Base-by-base conservation (phyloP, 306 rosid genomes). In the Delonix regia region DNA sequence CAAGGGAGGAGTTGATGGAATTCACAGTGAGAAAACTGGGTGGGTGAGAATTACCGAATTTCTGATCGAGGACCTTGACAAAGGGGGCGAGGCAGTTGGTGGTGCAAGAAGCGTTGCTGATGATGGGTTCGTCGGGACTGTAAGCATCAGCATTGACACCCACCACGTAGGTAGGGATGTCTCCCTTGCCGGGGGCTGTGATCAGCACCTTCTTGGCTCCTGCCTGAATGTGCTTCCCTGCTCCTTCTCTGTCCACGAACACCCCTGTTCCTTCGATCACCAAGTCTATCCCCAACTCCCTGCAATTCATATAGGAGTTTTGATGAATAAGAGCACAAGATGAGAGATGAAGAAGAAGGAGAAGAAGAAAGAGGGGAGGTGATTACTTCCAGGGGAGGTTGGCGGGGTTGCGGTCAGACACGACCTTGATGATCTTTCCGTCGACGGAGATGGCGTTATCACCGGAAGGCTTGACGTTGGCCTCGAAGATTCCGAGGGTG, bases 1-100 rank as follows among this genome's bases (percentile, higher is more conserved):
- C 55, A 49, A 15, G 21, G 21, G 56, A 15, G 21, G 21, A 24
- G 56, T 6, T n/a, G 56, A 51, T 51, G 22, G 7, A 9, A 42
- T 42, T 9, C 13, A n/a, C n/a, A n/a, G n/a, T n/a, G n/a, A n/a
- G n/a, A n/a, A n/a, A n/a, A n/a, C n/a, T n/a, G n/a, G n/a, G n/a
- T n/a, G n/a, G n/a, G 8, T 11, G 16, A 11, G 41, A 42, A 73
- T 88, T 88, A 90, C 95, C 96, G 28, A 92, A 92, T 84, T 95
- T 95, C 89, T 92, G 91, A 73, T 95, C 98, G 3, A 95, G 95
- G 74, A 95, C 99, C 87, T 95, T 95, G 85, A 95, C 99, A 55
- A 95, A 95, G 53, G 99, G 99, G 78, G 99, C 99, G 67, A 95
- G 99, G 87, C 99, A 95, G 85, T 95, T 95, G 80, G 99, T 95